These are phyloP conservation scores for Austropuccinia psidii DNA, from an alignment of 1,284 basidiomycete species.

Conservation along the genomic window DNA sequence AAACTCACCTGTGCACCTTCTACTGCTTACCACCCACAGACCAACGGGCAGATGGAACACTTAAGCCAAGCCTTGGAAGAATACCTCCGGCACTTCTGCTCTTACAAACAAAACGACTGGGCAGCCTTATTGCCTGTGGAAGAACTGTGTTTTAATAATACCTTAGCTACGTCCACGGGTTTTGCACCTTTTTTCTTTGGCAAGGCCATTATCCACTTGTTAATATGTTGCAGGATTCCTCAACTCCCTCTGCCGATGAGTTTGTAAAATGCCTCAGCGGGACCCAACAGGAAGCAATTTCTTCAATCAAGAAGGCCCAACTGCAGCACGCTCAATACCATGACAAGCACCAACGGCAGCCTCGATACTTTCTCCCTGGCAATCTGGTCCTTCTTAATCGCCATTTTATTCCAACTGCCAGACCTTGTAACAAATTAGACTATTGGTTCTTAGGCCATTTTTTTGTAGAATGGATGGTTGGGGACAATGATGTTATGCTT, in stretches of 20 bases:
- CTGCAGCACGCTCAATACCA: neutral
- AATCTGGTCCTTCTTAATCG: neutral
- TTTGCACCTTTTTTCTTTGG: conserved; percentile 51
- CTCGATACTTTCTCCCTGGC: neutral
- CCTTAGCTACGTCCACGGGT: conserved; percentile 41
- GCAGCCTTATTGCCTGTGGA: conserved; percentile 39
- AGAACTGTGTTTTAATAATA: conserved; percentile 47
- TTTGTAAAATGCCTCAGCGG: no score
- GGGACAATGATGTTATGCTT: neutral
- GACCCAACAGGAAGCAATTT: neutral
- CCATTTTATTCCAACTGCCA: neutral
- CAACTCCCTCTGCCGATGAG: no score
- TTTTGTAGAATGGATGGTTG: neutral
- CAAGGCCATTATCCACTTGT: conserved; percentile 46
- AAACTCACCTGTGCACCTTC: neutral
- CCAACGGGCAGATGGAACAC: conserved; percentile 3
- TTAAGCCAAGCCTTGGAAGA: conserved; percentile 6
- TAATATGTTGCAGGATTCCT: neutral
- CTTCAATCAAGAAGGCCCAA: neutral
- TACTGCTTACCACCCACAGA: conserved; percentile 11
- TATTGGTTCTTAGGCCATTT: neutral
- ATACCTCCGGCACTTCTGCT: conserved; percentile 39
- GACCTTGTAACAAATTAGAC: neutral
- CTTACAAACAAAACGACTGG: conserved; percentile 41
- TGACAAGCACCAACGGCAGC: neutral